Percentiles rank a stretch among this genome's conserved stretches.
Evolutionary conservation across 1,139 yeast species (phyloP).

Genomic region (Keqinozyma sinolaborantium): DNA sequence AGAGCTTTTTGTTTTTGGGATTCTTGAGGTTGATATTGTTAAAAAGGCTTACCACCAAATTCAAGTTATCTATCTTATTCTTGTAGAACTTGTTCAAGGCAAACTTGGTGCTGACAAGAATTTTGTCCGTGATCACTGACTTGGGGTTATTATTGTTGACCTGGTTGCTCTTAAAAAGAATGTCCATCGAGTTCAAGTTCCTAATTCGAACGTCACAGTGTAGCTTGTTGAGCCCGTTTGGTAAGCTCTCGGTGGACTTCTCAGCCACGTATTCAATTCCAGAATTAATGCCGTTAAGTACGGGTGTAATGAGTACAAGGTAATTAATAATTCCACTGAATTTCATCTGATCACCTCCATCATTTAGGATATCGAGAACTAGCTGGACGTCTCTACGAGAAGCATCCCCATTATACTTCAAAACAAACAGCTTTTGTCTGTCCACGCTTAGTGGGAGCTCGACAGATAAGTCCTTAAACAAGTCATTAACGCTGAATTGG

Average conservation of each 20-base stretch:
- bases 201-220: conserved; percentile 31
- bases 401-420: conserved; percentile 10
- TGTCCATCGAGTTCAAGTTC: conserved; percentile 31
- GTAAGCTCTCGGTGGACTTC: conserved; percentile 13
- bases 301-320: conserved; percentile 28
- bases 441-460: conserved; percentile 17
- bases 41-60: conserved; percentile 27
- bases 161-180: conserved; percentile 30
- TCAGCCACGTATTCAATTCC: conserved; percentile 12
- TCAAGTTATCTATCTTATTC: conserved; percentile 8
- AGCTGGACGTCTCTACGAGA: conserved; percentile 12
- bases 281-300: conserved; percentile 20
- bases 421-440: conserved; percentile 14
- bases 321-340: conserved; percentile 31
- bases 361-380: conserved; percentile 23
- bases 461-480: conserved; percentile 19
- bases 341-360: conserved; percentile 13
- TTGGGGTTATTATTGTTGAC: conserved; percentile 22
- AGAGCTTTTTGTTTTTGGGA: conserved; percentile 35
- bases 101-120: conserved; percentile 28
- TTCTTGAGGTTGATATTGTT: conserved; percentile 38
- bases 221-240: conserved; percentile 31
- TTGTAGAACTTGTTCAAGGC: conserved; percentile 30
- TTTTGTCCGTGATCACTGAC: conserved; percentile 35
- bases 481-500: conserved; percentile 26